phyloP scores from a whole-genome alignment of 148 eudicot species.

The Rhododendron simsii region DNA sequence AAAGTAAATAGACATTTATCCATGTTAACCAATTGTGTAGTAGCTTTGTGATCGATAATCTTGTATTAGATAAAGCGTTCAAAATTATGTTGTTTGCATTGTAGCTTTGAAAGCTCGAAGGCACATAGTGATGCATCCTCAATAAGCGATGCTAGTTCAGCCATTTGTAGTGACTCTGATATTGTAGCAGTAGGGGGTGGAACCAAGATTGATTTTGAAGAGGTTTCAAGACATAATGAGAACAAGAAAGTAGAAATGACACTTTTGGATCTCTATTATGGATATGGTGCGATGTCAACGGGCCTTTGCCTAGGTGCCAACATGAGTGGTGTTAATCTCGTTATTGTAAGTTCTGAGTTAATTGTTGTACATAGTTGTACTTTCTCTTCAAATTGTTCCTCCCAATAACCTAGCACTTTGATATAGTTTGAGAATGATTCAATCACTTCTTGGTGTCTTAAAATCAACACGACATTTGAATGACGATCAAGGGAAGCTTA shows the following conservation, averaged over 20 bases:
- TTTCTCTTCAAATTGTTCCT: background rate
- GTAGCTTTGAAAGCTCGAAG: background rate
- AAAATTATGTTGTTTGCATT: too few species aligned
- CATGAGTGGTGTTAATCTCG: constrained; percentile 45
- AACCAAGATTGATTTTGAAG: background rate
- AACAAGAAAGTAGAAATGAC: background rate
- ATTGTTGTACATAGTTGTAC: background rate
- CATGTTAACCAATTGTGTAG: background rate
- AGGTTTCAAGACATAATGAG: background rate
- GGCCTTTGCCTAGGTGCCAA: constrained; percentile 11
- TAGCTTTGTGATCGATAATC: background rate
- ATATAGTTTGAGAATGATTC: background rate
- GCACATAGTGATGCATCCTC: constrained; percentile 2
- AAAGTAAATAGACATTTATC: background rate
- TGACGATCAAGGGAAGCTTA: background rate
- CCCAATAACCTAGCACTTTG: background rate
- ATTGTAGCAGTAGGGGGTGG: constrained; percentile 9
- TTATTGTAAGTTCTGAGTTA: constrained; percentile 44
- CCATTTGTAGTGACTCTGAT: constrained; percentile 51
- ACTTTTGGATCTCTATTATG: constrained; percentile 10
- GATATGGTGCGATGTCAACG: constrained; percentile 13
- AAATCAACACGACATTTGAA: background rate
- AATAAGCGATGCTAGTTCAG: constrained; percentile 27
- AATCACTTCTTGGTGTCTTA: background rate
- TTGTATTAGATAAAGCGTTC: background rate